Evolutionary conservation across 805 yeast species (phyloP).

Genomic region (Wickerhamomyces bovis): DNA sequence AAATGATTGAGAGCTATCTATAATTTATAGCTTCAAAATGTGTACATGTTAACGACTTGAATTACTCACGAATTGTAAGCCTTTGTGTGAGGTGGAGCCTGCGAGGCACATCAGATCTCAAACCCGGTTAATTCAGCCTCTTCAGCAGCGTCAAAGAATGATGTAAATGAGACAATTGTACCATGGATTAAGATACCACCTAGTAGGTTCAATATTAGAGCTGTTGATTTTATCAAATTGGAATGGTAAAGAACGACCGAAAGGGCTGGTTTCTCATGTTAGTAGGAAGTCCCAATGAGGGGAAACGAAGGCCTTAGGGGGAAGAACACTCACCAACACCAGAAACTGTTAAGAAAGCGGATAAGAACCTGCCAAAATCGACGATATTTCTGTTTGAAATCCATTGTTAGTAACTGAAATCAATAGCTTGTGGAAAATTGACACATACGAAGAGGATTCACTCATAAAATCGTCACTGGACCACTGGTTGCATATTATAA

Average conservation of each 20-base stretch:
- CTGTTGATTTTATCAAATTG: conserved; percentile 48
- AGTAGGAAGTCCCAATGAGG: not conserved
- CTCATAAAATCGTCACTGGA: conserved; percentile 49
- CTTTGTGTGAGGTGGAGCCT: too few species aligned
- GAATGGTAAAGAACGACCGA: conserved; percentile 64
- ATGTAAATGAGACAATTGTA: conserved; percentile 64
- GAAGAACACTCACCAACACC: conserved; percentile 35
- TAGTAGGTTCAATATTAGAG: conserved; percentile 52
- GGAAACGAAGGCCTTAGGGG: not conserved
- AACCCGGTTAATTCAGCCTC: conserved; percentile 28
- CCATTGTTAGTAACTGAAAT: conserved; percentile 8
- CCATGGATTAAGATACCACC: conserved; percentile 71
- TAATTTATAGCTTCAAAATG: not conserved
- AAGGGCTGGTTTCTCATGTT: conserved; percentile 18
- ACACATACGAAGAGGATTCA: conserved; percentile 33
- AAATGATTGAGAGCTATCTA: conserved; percentile 1
- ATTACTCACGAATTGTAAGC: not conserved
- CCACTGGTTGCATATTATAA: conserved; percentile 42
- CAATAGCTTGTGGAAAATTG: not conserved
- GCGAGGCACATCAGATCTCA: conserved; percentile 8
- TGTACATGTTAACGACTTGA: not conserved
- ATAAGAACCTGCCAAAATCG: conserved; percentile 63
- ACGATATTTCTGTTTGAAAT: conserved; percentile 34
- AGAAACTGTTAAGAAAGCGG: conserved; percentile 58
- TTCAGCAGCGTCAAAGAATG: conserved; percentile 51